Base-by-base conservation (phyloP, 2,329 filamentous ascomycete genomes). In the Paecilomyces sp. region DNA sequence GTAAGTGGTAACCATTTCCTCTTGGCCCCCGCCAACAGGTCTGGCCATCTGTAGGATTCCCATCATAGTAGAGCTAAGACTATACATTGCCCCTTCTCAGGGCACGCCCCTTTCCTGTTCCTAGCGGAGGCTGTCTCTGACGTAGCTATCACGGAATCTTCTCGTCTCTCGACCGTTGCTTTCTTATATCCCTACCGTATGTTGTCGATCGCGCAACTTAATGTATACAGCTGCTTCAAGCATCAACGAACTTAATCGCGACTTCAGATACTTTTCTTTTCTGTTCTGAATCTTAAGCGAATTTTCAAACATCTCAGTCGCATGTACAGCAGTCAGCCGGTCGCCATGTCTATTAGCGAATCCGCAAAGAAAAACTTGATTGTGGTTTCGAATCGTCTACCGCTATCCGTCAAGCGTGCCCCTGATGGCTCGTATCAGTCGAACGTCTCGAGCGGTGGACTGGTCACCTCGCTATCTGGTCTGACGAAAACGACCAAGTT, bases 371-470 rank as follows among this genome's bases (percentile, higher is more conserved):
- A 65, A 22, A 68, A 68, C n/a, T 65, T 75, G 6, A 70, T 96
- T 56, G 86, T 97, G 47, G 87, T 96, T 64, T 96, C 92, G 25
- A 97, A 97, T 74, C 90, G 93, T 56, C 83, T 97, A 41, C 92
- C 92, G 55, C 89, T 97, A 70, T 96, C 91, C 58, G 92, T 97
- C 77, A 96, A 95, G 79, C 87, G 88, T 64, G 85, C 86, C 56
- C 89, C 94, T 58, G 89, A 92, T 79, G 91, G 90, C 66, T 85
- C 85, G 67, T 97, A 93, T 77, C 82, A 85, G 67, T 93, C 95
- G 74, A 89, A 87, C 69, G 90, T 95, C 84, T 96, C 92, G 53
- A 96, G 92, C 11, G 92, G 92, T 59, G 92, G 92, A 12, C 84
- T 97, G 24, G 92, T 97, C 68, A 96, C 90, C 30, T 92, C 92